Percentiles rank a stretch among this genome's conserved stretches.
Evolutionary conservation across 306 rosid genomes (phyloP).

Genomic region (Rosa lucieae): DNA sequence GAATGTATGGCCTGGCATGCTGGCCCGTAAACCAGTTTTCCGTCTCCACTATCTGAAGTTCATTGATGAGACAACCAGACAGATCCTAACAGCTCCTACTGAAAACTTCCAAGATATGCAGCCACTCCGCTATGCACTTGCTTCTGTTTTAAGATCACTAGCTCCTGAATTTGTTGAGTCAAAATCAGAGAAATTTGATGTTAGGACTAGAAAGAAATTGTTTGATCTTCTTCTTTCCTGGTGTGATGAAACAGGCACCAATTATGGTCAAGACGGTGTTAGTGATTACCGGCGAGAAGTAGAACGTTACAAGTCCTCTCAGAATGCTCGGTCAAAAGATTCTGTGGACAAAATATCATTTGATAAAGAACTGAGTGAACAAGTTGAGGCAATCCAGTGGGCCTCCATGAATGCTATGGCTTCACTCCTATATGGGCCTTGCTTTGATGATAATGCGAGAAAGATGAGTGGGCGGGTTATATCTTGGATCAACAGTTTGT

Average conservation of each 20-base stretch:
- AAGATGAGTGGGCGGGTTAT: constrained; percentile 98
- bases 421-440: constrained; percentile 93
- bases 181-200: constrained; percentile 89
- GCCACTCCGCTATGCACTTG: constrained; percentile 95
- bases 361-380: constrained; percentile 96
- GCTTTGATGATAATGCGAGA: constrained; percentile 99
- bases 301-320: constrained; percentile 97
- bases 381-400: constrained; percentile 98
- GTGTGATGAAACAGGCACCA: constrained; percentile 81
- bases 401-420: constrained; percentile 99
- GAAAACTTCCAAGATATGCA: constrained; percentile 95
- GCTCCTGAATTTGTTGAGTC: constrained; percentile 99
- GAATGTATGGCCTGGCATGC: constrained; percentile 97
- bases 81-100: constrained; percentile 56
- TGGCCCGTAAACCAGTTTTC: constrained; percentile 75
- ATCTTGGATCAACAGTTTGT: constrained; percentile 95
- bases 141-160: constrained; percentile 89
- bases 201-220: constrained; percentile 86
- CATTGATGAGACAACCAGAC: constrained; percentile 80
- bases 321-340: constrained; percentile 93
- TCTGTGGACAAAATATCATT: constrained; percentile 93
- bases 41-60: constrained; percentile 89
- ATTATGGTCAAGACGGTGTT: constrained; percentile 84
- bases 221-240: constrained; percentile 96
- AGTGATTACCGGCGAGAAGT: constrained; percentile 97